Conservation (phyloP, 257 asterid genomes). For the Solanum paucissectum region DNA sequence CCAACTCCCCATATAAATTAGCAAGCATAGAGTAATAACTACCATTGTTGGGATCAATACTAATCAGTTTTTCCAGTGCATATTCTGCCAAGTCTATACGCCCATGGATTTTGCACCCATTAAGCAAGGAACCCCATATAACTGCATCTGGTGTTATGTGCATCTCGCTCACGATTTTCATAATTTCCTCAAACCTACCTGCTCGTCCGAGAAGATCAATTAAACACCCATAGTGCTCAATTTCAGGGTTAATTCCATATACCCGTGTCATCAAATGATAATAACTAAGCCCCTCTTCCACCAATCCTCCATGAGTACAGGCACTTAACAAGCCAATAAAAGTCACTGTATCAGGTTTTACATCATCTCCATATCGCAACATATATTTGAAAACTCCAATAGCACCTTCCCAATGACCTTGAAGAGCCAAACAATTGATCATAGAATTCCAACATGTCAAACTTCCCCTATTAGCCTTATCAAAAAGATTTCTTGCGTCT, state of each 20-base stretch:
- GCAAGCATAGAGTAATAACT: slow-evolving; percentile 60
- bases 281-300: slow-evolving; percentile 41
- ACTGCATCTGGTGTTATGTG: slow-evolving; percentile 53
- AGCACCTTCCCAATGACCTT: slow-evolving; percentile 43
- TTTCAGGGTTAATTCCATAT: slow-evolving; percentile 46
- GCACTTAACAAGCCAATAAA: slow-evolving; percentile 66
- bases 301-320: slow-evolving; percentile 69
- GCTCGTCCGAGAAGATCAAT: slow-evolving; percentile 64
- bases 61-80: slow-evolving; percentile 41
- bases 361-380: slow-evolving; percentile 16
- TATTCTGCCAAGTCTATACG: slow-evolving; percentile 50
- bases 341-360: slow-evolving; percentile 64
- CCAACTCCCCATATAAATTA: slow-evolving; percentile 58
- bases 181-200: slow-evolving; percentile 58
- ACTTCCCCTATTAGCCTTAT: slow-evolving; percentile 21
- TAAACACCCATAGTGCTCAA: slow-evolving; percentile 75
- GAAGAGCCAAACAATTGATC: slow-evolving; percentile 66
- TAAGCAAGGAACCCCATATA: slow-evolving; percentile 74
- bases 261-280: slow-evolving; percentile 40
- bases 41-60: slow-evolving; percentile 53
- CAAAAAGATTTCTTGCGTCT: slow-evolving; percentile 46
- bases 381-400: slow-evolving; percentile 39
- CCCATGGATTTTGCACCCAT: slow-evolving; percentile 61
- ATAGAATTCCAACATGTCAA: slow-evolving; percentile 64
- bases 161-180: slow-evolving; percentile 53